A percentile compares a stretch with the other conserved stretches of the same genome.
phyloP scores from a whole-genome alignment of 2,329 filamentous ascomycete genomes.

The Diaporthe citrichinensis region DNA sequence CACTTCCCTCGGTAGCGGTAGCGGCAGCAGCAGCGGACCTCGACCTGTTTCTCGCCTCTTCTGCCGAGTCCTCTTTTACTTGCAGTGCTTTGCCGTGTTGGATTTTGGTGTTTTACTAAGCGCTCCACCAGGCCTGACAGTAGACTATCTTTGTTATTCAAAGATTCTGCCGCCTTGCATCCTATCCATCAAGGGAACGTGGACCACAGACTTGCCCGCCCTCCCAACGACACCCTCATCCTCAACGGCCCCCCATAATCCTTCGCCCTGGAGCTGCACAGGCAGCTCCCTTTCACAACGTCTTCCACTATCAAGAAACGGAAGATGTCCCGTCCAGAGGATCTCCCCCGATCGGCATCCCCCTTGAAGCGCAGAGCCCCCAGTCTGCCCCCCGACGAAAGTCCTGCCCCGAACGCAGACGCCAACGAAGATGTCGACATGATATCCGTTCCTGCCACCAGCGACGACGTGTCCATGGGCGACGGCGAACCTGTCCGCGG shows the following conservation, averaged over 20 bases:
- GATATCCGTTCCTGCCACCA: conserved; percentile 50
- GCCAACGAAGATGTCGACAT: conserved; percentile 63
- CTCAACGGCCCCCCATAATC: conserved; percentile 37
- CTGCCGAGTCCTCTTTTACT: neutral
- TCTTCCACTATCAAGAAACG: conserved; percentile 79
- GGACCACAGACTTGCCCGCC: conserved; percentile 28
- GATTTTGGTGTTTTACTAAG: conserved; percentile 38
- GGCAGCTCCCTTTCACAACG: conserved; percentile 80
- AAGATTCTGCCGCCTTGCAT: conserved; percentile 37
- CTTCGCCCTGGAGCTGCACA: conserved; percentile 66
- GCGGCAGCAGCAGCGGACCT: neutral
- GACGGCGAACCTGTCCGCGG: conserved; percentile 31
- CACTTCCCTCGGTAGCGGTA: neutral
- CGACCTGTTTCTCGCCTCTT: neutral
- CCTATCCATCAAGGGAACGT: conserved; percentile 25
- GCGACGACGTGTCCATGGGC: conserved; percentile 24
- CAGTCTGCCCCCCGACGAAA: conserved; percentile 69
- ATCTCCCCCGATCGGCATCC: conserved; percentile 73
- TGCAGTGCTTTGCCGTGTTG: conserved; percentile 6
- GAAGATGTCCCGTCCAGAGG: conserved; percentile 72
- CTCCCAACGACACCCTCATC: conserved; percentile 37
- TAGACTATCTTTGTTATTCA: conserved; percentile 34
- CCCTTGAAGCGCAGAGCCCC: conserved; percentile 75
- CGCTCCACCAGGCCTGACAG: conserved; percentile 31
- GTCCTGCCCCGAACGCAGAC: conserved; percentile 48